These are phyloP conservation scores for Fusarium sp. DNA, from an alignment of 2,329 filamentous ascomycete species.

Conservation along the genomic window DNA sequence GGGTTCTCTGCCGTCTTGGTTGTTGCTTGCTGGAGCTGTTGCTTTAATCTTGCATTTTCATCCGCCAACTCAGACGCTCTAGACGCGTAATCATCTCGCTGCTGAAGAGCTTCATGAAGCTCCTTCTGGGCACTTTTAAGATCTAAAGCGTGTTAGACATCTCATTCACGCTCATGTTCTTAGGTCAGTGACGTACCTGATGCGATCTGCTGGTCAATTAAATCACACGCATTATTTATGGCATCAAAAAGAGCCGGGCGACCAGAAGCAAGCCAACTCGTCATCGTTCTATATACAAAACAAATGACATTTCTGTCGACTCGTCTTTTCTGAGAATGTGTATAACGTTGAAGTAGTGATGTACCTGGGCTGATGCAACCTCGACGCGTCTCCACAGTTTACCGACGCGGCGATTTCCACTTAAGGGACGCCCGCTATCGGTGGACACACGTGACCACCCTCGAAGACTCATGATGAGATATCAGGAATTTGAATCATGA, in stretches of 20 bases:
- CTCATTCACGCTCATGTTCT: background rate
- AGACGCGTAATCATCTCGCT: conserved; percentile 29
- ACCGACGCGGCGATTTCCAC: conserved; percentile 23
- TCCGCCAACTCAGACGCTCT: conserved; percentile 11
- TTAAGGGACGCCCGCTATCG: background rate
- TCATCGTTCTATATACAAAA: conserved; percentile 46
- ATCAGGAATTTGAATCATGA: background rate
- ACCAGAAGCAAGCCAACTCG: conserved; percentile 53
- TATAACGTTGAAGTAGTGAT: background rate
- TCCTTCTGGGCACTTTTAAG: conserved; percentile 57
- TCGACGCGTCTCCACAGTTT: conserved; percentile 42
- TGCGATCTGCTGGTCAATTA: conserved; percentile 52
- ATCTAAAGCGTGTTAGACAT: conserved; percentile 31
- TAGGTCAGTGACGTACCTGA: conserved; percentile 46
- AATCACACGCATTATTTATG: conserved; percentile 52
- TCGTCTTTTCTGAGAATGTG: conserved; percentile 2
- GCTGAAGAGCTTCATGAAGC: conserved; percentile 43
- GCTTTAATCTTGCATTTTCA: conserved; percentile 37
- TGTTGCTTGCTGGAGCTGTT: conserved; percentile 20
- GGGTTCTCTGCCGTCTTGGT: background rate
- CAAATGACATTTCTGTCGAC: conserved; percentile 14
- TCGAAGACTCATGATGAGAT: background rate
- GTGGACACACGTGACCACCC: conserved; percentile 24
- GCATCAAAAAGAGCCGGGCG: conserved; percentile 54
- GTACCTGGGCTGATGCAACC: conserved; percentile 19